Evolutionary conservation across 768 basidiomycete genomes (phyloP).

Genomic region (Kwoniella dendrophila): DNA sequence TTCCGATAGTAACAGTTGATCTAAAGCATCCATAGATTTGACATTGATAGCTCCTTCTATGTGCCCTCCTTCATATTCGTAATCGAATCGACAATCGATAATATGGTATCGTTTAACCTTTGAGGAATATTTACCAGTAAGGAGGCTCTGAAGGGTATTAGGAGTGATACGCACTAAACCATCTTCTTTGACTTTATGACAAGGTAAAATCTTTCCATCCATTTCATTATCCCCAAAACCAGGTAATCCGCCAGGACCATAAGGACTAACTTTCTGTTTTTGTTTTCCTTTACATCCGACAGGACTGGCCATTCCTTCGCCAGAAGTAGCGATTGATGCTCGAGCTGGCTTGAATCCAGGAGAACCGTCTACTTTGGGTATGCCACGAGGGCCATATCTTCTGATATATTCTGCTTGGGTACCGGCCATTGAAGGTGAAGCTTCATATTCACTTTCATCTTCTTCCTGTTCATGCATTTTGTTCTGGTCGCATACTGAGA

Average conservation of each 20-base stretch:
- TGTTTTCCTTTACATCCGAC: constrained; percentile 19
- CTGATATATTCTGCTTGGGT: constrained; percentile 39
- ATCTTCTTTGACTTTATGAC: constrained; percentile 90
- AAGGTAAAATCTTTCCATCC: constrained; percentile 88
- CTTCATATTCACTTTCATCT: constrained; percentile 44
- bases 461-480: constrained; percentile 39
- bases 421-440: constrained; percentile 38
- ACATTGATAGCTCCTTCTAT: constrained; percentile 89
- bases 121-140: constrained; percentile 72
- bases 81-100: constrained; percentile 97
- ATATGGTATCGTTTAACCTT: constrained; percentile 72
- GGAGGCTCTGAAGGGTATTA: constrained; percentile 72
- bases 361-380: constrained; percentile 41
- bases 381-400: constrained; percentile 29
- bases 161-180: constrained; percentile 86
- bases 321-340: constrained; percentile 30
- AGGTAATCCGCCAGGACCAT: constrained; percentile 64
- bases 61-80: constrained; percentile 93
- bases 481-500: constrained; percentile 53
- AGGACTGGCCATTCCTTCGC: constrained; percentile 23
- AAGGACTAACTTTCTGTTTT: constrained; percentile 39
- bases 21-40: constrained; percentile 75
- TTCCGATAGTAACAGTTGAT: constrained; percentile 70
- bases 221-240: constrained; percentile 93
- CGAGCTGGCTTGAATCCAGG: constrained; percentile 38